Evolutionary conservation across 2,329 filamentous ascomycete species (phyloP).

Genomic region (Endothia cerciana): DNA sequence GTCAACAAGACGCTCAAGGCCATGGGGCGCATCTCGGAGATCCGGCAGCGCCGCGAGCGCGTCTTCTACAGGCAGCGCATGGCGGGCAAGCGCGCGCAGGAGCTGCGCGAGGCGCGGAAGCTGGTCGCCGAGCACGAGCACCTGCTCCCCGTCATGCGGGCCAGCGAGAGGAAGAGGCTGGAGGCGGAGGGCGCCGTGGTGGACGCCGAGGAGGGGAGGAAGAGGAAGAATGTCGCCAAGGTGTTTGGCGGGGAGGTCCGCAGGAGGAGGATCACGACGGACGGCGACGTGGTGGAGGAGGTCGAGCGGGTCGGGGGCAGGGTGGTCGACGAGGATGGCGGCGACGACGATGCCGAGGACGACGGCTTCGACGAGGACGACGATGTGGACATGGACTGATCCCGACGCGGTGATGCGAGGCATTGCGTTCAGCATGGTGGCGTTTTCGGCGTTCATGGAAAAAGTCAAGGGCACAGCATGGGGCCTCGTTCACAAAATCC

Average conservation of each 20-base stretch:
- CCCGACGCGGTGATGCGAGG: slow-evolving; percentile 2
- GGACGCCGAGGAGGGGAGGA: slow-evolving; percentile 36
- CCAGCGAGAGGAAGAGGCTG: slow-evolving; percentile 53
- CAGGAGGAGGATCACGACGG: slow-evolving; percentile 43
- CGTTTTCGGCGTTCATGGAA: slow-evolving; percentile 34
- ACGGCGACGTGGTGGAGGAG: slow-evolving; percentile 48
- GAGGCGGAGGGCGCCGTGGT: slow-evolving; percentile 42
- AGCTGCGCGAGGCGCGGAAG: slow-evolving; percentile 80
- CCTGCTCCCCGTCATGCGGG: slow-evolving; percentile 75
- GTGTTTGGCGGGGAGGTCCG: slow-evolving; percentile 47
- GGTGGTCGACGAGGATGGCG: slow-evolving; percentile 37
- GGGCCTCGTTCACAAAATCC: slow-evolving; percentile 19
- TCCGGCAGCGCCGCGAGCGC: slow-evolving; percentile 80
- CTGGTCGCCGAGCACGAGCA: slow-evolving; percentile 92
- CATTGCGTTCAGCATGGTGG: slow-evolving; percentile 23
- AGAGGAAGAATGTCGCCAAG: slow-evolving; percentile 37
- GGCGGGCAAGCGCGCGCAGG: slow-evolving; percentile 83
- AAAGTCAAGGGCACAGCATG: slow-evolving; percentile 30
- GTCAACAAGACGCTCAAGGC: slow-evolving; percentile 85
- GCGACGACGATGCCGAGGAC: slow-evolving; percentile 38
- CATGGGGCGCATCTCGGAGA: slow-evolving; percentile 89
- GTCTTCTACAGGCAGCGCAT: slow-evolving; percentile 94
- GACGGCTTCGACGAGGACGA: slow-evolving; percentile 43
- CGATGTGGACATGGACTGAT: slow-evolving; percentile 49
- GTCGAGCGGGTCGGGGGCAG: slow-evolving; percentile 19